These are phyloP conservation scores for Clitopilus hobsonii DNA, from an alignment of 768 basidiomycete species.

Conservation along the genomic window DNA sequence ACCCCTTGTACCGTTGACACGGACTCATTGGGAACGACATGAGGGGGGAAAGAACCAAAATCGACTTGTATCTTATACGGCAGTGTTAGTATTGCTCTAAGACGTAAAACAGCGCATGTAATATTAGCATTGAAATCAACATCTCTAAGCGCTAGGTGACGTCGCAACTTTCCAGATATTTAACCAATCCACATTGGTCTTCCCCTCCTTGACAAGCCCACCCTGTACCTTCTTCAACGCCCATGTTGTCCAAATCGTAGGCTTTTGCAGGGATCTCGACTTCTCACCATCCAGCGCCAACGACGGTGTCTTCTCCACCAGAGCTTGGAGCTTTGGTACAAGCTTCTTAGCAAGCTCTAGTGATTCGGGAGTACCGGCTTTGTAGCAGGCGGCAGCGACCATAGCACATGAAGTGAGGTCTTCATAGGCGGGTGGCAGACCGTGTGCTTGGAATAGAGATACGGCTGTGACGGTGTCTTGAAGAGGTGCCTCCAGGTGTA, in stretches of 20 bases:
- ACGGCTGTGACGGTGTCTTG: slow-evolving; percentile 43
- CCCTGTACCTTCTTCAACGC: slow-evolving; percentile 21
- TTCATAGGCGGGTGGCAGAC: slow-evolving; percentile 45
- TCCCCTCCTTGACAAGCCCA: slow-evolving; percentile 6
- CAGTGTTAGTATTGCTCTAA: too few relatives aligned
- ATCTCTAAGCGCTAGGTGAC: neutral
- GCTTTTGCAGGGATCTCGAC: slow-evolving; percentile 12
- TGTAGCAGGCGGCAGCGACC: slow-evolving; percentile 51
- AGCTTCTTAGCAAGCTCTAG: slow-evolving; percentile 35
- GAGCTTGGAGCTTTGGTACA: slow-evolving; percentile 32
- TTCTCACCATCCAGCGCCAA: slow-evolving; percentile 1
- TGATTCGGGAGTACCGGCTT: slow-evolving; percentile 35
- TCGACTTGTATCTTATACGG: too few relatives aligned
- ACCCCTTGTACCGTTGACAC: too few relatives aligned
- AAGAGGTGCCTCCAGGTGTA: slow-evolving; percentile 43
- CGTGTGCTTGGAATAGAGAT: slow-evolving; percentile 50
- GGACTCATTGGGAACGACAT: too few relatives aligned
- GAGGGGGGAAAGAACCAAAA: too few relatives aligned
- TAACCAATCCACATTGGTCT: slow-evolving; percentile 20
- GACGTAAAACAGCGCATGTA: neutral
- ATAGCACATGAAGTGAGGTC: slow-evolving; percentile 57
- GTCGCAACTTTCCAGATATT: slow-evolving; percentile 17
- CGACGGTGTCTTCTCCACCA: slow-evolving; percentile 15
- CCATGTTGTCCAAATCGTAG: slow-evolving; percentile 23
- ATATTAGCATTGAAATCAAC: neutral